These are phyloP conservation scores for Neonectria sp. DNA, from an alignment of 2,329 filamentous ascomycete genomes.

Conservation along the genomic window DNA sequence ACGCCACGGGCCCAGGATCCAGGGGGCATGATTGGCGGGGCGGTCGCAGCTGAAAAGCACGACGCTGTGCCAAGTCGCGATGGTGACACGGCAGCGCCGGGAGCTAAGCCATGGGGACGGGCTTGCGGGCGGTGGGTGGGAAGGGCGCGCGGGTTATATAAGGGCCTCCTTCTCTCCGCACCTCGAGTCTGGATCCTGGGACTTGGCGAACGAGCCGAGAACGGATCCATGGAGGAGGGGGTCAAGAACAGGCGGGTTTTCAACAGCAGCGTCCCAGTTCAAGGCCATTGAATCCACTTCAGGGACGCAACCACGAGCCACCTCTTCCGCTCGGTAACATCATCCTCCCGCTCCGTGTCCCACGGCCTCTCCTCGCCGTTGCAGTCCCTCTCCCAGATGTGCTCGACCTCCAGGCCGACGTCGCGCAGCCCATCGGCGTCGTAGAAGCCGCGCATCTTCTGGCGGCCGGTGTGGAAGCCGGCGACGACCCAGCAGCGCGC, in stretches of 20 bases:
- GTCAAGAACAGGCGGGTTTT: neutral
- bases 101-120: neutral
- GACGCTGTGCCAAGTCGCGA: slow-evolving; percentile 8
- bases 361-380: slow-evolving; percentile 75
- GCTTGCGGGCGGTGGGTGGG: neutral
- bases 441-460: slow-evolving; percentile 78
- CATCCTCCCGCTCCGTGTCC: slow-evolving; percentile 74
- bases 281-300: slow-evolving; percentile 52
- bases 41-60: slow-evolving; percentile 26
- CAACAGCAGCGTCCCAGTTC: slow-evolving; percentile 15
- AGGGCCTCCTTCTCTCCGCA: neutral
- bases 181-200: neutral
- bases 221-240: neutral
- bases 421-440: slow-evolving; percentile 60
- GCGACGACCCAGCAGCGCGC: slow-evolving; percentile 76
- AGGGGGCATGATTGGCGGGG: slow-evolving; percentile 22
- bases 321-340: slow-evolving; percentile 74
- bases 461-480: slow-evolving; percentile 80
- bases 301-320: slow-evolving; percentile 77
- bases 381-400: slow-evolving; percentile 79
- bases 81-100: neutral
- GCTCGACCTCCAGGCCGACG: slow-evolving; percentile 72
- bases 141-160: slow-evolving; percentile 1
- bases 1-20: neutral
- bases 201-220: neutral